These are phyloP conservation scores for Geranium incanum DNA, from an alignment of 441 rosid genomes.

Conservation along the genomic window DNA sequence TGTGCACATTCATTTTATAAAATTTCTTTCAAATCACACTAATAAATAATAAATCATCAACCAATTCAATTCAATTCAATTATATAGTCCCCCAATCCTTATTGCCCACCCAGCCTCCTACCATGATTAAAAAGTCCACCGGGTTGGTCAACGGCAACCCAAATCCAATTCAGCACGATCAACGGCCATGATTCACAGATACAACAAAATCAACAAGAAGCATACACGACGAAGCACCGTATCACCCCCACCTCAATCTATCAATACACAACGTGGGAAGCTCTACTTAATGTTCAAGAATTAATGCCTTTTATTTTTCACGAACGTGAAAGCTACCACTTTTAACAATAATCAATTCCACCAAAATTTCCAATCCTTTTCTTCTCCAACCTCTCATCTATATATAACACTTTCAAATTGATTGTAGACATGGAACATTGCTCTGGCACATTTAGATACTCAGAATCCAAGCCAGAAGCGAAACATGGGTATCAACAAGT, in stretches of 20 bases:
- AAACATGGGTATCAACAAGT: not conserved
- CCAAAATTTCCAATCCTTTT: not conserved
- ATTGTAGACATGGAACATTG: not conserved
- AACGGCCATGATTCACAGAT: slow-evolving; percentile 2
- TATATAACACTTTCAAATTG: not conserved
- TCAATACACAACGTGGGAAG: slow-evolving; percentile 10
- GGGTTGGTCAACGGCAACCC: not conserved
- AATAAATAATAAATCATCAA: not conserved
- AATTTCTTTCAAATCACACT: not conserved
- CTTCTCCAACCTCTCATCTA: not conserved
- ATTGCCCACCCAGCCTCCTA: slow-evolving; percentile 3
- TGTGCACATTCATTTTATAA: not conserved
- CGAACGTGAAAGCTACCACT: slow-evolving; percentile 13
- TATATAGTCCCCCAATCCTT: not conserved
- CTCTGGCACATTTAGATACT: not conserved
- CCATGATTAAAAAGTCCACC: not conserved
- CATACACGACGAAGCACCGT: not conserved
- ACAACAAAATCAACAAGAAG: not conserved
- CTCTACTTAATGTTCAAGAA: slow-evolving; percentile 4
- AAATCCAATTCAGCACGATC: not conserved
- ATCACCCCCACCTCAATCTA: not conserved
- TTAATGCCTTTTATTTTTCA: not conserved
- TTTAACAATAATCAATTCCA: not conserved
- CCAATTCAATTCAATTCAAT: not conserved
- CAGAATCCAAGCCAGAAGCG: not conserved